Percentiles rank a stretch among this genome's conserved stretches.
Evolutionary conservation across 768 basidiomycete genomes (phyloP).

Genomic region (Xerocomus potaroensis): DNA sequence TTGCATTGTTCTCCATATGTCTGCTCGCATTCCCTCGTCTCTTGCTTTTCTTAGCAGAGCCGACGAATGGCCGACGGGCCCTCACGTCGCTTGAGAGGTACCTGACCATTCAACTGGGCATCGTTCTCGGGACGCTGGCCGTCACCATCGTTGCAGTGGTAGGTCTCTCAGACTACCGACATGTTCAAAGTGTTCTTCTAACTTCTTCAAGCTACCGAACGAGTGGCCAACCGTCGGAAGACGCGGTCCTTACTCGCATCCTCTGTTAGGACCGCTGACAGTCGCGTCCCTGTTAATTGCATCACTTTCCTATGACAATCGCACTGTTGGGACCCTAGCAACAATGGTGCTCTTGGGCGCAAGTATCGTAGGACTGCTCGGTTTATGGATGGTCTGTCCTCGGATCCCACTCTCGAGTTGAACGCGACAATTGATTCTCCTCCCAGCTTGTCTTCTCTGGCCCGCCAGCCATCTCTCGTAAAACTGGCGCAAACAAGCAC

Average conservation of each 20-base stretch:
- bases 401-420: conserved; percentile 13
- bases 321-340: conserved; percentile 52
- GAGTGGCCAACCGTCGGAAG: conserved; percentile 29
- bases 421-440: conserved; percentile 10
- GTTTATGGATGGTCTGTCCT: conserved; percentile 63
- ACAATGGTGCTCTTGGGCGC: conserved; percentile 47
- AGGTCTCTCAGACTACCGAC: conserved; percentile 6
- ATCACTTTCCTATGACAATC: conserved; percentile 63
- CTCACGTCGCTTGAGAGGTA: conserved; percentile 69
- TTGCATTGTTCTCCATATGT: conserved; percentile 33
- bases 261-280: conserved; percentile 60
- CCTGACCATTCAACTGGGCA: conserved; percentile 61
- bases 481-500: conserved; percentile 77
- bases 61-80: conserved; percentile 36
- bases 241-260: conserved; percentile 40
- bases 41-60: conserved; percentile 61
- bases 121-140: conserved; percentile 54
- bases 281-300: conserved; percentile 50
- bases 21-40: conserved; percentile 57
- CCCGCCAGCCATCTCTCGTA: conserved; percentile 54
- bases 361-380: conserved; percentile 56
- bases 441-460: conserved; percentile 58
- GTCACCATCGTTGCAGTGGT: conserved; percentile 59
- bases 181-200: conserved; percentile 4
- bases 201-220: conserved; percentile 40